Base-by-base conservation (phyloP, 768 basidiomycete species). In the Trametes maxima region DNA sequence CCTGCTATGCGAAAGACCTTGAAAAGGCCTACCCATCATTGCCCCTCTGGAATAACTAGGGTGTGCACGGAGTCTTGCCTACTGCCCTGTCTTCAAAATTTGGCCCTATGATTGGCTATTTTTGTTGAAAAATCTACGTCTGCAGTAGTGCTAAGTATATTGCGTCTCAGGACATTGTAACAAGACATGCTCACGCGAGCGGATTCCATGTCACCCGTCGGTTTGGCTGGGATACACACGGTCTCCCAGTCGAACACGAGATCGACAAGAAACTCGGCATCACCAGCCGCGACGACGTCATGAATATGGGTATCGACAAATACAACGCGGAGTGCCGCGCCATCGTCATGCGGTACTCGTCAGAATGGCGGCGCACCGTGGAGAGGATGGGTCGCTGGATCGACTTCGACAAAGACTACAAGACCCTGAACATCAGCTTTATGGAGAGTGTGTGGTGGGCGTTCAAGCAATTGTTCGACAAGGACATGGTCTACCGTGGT, bases 401-500 rank as follows among this genome's bases (percentile, higher is more conserved):
- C 77, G 97, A 99, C 76, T 99, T 99, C 68, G 97, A 99, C 75
- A 92, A 98, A 68, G 97, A 98, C 69, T 99, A 99, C 81, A 98
- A 98, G 80, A 99, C 97, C 16, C 83, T 98, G 64, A 94, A 98
- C 69, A 75, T 87, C 7, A 78, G 87, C 10, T 99, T 92, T 75
- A 98, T 99, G 97, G 97, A 99, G 80, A 89, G 87, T 48, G 93
- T 97, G 12, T 99, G 97, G 97, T 99, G 97, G 97, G 97, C 93
- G 10, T 99, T 99, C 75, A 80, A 85, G 54, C 87, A 95, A 72
- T 83, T 99, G n/a, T 96, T 88, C 82, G 85, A 94, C 70, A 96
- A 94, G 74, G 86, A 82, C 5, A 76, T 95, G 77, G 95, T 99
- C 17, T 99, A 99, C 75, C 85, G 94, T 16, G 97, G 97, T 0